Evolutionary conservation across 306 rosid species (phyloP).

Genomic region (Delonix regia): DNA sequence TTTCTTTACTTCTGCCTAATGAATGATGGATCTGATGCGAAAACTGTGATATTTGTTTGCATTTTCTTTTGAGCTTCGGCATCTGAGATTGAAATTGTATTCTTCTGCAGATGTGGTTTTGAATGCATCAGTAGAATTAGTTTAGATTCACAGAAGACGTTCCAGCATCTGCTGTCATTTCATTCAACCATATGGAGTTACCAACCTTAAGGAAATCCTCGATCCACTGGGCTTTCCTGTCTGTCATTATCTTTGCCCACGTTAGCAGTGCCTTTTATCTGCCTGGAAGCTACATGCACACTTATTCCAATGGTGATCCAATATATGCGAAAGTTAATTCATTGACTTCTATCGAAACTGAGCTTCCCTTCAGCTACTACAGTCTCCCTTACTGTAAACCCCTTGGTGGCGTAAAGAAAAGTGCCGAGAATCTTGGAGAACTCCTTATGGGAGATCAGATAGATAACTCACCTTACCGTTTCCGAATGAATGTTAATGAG

Average conservation of each 20-base stretch:
- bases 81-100: no score
- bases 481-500: neutral
- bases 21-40: slow-evolving; percentile 33
- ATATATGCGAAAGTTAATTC: neutral
- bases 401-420: neutral
- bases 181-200: no score
- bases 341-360: neutral
- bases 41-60: neutral
- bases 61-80: no score
- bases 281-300: neutral
- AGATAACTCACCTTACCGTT: neutral
- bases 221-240: no score
- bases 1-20: neutral
- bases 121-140: no score
- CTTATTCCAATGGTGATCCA: neutral
- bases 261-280: neutral
- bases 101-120: no score
- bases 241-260: neutral
- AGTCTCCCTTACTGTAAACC: neutral
- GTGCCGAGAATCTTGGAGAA: neutral
- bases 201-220: no score
- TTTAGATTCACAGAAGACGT: no score
- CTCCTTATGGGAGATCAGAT: neutral
- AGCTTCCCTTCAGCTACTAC: neutral
- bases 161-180: no score